phyloP scores from a whole-genome alignment of 1,284 basidiomycete species.

The Pseudozyma tsukubaensis region DNA sequence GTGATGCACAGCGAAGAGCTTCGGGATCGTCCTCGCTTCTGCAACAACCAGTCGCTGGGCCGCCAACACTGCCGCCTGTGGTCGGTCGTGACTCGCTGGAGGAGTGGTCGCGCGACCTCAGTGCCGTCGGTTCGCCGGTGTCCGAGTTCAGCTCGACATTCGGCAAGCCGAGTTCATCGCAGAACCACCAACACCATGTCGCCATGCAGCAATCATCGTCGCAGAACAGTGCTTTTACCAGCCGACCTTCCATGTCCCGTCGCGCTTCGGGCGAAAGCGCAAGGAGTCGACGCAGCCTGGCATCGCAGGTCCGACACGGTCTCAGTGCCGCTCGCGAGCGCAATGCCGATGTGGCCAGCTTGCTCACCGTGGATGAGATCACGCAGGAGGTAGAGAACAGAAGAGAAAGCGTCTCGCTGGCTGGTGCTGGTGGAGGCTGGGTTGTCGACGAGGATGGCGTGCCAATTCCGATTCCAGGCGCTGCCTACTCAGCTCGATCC shows the following conservation, averaged over 20 bases:
- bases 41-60: conserved; percentile 13
- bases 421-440: conserved; percentile 44
- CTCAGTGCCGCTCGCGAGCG: conserved; percentile 72
- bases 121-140: conserved; percentile 51
- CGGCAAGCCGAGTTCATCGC: conserved; percentile 18
- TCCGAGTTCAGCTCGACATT: conserved; percentile 25
- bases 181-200: conserved; percentile 9
- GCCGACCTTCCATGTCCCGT: conserved; percentile 42
- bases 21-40: conserved; percentile 10
- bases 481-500: conserved; percentile 21
- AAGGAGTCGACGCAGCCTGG: conserved; percentile 53
- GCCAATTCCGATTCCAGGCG: conserved; percentile 55
- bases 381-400: conserved; percentile 94
- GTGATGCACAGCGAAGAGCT: conserved; percentile 7
- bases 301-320: conserved; percentile 50
- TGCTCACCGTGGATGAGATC: conserved; percentile 97
- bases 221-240: conserved; percentile 18
- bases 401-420: conserved; percentile 71
- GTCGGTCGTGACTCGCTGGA: conserved; percentile 55
- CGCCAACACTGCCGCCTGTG: conserved; percentile 57
- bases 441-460: conserved; percentile 68
- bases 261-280: conserved; percentile 57
- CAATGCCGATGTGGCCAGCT: conserved; percentile 83
- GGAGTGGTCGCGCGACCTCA: conserved; percentile 58
- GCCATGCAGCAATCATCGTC: conserved; percentile 21